A percentile compares a stretch with the other conserved stretches of the same genome.
Evolutionary conservation across 1,139 yeast species (phyloP).

Genomic region (Suhomyces bokatorum): DNA sequence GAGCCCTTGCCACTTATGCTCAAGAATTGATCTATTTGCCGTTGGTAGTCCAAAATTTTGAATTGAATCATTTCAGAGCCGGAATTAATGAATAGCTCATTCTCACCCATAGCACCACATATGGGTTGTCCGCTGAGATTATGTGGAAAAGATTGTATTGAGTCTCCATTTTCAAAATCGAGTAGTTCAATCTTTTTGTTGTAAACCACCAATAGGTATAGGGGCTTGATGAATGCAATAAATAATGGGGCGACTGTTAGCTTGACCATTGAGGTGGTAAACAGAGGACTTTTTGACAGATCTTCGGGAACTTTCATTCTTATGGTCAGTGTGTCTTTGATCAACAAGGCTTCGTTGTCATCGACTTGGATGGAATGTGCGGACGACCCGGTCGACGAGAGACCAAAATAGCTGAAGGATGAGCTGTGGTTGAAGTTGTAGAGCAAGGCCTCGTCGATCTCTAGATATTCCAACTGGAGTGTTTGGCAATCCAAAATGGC

Average conservation of each 20-base stretch:
- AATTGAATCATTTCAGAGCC: constrained; percentile 34
- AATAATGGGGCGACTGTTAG: constrained; percentile 32
- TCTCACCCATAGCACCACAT: constrained; percentile 16
- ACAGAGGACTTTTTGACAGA: constrained; percentile 4
- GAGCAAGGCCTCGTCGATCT: constrained; percentile 17
- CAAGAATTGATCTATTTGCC: constrained; percentile 44
- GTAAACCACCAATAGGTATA: constrained; percentile 44
- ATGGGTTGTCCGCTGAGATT: constrained; percentile 29
- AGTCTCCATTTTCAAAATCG: constrained; percentile 44
- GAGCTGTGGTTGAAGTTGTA: constrained; percentile 19
- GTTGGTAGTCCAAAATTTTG: constrained; percentile 32
- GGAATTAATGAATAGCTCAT: constrained; percentile 29
- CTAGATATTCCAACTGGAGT: constrained; percentile 18
- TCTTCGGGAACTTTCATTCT: constrained; percentile 16
- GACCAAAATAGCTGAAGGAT: constrained; percentile 27
- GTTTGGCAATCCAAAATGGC: constrained; percentile 27
- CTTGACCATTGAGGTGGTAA: constrained; percentile 26
- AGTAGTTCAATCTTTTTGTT: constrained; percentile 45
- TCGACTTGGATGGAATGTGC: constrained; percentile 24
- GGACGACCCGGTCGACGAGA: constrained; percentile 21
- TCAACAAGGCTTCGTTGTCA: constrained; percentile 22
- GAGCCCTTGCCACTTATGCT: constrained; percentile 26
- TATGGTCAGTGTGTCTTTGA: constrained; percentile 22
- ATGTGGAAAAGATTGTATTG: constrained; percentile 44
- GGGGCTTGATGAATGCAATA: constrained; percentile 43